Evolutionary conservation across 2,329 filamentous ascomycete genomes (phyloP).

Genomic region (Pestalotiopsis fici): DNA sequence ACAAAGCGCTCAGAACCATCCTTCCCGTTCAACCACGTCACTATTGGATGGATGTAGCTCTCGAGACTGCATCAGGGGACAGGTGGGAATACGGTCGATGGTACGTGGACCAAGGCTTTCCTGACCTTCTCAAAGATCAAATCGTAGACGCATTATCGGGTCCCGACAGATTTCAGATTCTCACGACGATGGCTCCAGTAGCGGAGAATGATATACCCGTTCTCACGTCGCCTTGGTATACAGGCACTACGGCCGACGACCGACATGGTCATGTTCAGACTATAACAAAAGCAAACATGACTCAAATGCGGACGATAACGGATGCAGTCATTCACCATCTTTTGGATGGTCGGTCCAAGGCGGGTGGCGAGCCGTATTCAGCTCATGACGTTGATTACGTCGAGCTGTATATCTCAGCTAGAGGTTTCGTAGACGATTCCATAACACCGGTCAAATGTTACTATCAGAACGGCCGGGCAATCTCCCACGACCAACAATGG

Average conservation of each 20-base stretch:
- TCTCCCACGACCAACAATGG: background rate
- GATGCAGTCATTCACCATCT: background rate
- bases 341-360: background rate
- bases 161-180: background rate
- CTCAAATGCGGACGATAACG: background rate
- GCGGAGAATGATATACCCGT: background rate
- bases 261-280: background rate
- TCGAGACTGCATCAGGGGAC: background rate
- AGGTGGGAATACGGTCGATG: background rate
- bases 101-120: background rate
- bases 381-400: background rate
- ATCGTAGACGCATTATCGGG: background rate
- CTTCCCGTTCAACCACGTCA: background rate
- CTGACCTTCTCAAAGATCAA: background rate
- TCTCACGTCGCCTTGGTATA: background rate
- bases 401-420: background rate
- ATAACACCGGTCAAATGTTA: background rate
- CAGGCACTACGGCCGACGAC: background rate
- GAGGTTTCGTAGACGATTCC: background rate
- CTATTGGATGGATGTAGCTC: background rate
- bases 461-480: background rate
- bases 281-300: background rate
- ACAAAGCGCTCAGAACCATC: background rate
- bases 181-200: background rate
- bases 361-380: background rate